Conservation (phyloP, 495 filamentous ascomycete species). For the Thermochaetoides thermophila region DNA sequence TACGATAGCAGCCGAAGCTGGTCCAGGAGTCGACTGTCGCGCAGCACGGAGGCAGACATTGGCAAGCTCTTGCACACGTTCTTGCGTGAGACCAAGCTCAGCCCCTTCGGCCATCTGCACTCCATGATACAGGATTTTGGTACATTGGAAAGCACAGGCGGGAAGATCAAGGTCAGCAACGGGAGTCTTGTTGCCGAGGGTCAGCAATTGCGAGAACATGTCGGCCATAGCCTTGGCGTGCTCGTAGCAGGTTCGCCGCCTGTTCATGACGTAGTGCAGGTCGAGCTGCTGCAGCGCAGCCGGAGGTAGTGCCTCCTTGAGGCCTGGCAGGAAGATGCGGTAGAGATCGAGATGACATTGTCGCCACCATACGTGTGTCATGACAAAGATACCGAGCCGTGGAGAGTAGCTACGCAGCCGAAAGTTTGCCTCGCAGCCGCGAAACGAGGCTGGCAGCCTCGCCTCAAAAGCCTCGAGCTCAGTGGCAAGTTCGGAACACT, state of each 20-base stretch:
- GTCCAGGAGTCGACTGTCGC: constrained; percentile 13
- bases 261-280: constrained; percentile 22
- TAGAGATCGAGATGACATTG: constrained; percentile 37
- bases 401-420: constrained; percentile 34
- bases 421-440: constrained; percentile 33
- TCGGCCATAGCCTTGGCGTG: constrained; percentile 34
- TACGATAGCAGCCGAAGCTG: constrained; percentile 27
- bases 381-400: constrained; percentile 31
- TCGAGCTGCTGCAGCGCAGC: constrained; percentile 23
- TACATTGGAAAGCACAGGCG: constrained; percentile 34
- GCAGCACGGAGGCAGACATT: constrained; percentile 17
- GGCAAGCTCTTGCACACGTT: constrained; percentile 16
- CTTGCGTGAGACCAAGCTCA: constrained; percentile 13
- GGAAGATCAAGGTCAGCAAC: constrained; percentile 33
- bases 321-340: constrained; percentile 27
- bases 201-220: constrained; percentile 29
- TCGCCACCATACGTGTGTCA: constrained; percentile 37
- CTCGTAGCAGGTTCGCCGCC: constrained; percentile 28
- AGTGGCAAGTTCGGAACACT: constrained; percentile 24
- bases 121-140: constrained; percentile 25
- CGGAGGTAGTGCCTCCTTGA: constrained; percentile 28
- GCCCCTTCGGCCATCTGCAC: constrained; percentile 12
- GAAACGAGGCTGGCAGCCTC: constrained; percentile 29
- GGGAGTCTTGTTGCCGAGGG: constrained; percentile 24
- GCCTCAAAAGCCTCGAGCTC: constrained; percentile 32